Percentiles rank a stretch among this genome's conserved stretches.
These are phyloP conservation scores for Filosporella fistucella DNA, from an alignment of 495 filamentous ascomycete genomes.

Conservation along the genomic window DNA sequence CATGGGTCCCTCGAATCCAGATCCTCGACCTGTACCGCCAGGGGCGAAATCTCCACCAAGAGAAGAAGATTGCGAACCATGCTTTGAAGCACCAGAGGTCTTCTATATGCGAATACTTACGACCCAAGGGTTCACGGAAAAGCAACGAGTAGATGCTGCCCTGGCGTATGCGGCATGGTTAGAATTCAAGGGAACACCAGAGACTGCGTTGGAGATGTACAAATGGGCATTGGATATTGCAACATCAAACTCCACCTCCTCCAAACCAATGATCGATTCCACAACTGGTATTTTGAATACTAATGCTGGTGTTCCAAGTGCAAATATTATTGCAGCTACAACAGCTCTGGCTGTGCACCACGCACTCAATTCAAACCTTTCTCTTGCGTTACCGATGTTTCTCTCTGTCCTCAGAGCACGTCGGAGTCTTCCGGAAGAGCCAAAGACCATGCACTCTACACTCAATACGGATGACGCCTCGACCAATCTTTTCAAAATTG, in stretches of 20 bases:
- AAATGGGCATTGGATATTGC: constrained; percentile 69
- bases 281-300: constrained; percentile 57
- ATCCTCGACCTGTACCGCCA: constrained; percentile 65
- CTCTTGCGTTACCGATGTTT: constrained; percentile 74
- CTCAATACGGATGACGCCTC: constrained; percentile 6
- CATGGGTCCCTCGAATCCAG: constrained; percentile 76
- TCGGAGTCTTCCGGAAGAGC: constrained; percentile 31
- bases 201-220: constrained; percentile 64
- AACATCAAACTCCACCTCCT: constrained; percentile 21
- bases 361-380: constrained; percentile 58
- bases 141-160: constrained; percentile 73
- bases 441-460: constrained; percentile 9
- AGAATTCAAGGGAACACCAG: constrained; percentile 62
- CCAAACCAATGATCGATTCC: constrained; percentile 50
- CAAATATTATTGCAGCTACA: constrained; percentile 67
- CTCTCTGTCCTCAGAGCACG: constrained; percentile 79
- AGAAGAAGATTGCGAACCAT: constrained; percentile 66
- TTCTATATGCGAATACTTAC: constrained; percentile 77
- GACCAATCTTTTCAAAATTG: constrained; percentile 8
- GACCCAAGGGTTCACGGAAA: constrained; percentile 65
- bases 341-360: constrained; percentile 75
- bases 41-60: constrained; percentile 50
- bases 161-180: constrained; percentile 80
- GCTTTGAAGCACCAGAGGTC: constrained; percentile 59
- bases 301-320: constrained; percentile 47